Evolutionary conservation across 345 rosid genomes (phyloP).

Genomic region (Camelina neglecta): DNA sequence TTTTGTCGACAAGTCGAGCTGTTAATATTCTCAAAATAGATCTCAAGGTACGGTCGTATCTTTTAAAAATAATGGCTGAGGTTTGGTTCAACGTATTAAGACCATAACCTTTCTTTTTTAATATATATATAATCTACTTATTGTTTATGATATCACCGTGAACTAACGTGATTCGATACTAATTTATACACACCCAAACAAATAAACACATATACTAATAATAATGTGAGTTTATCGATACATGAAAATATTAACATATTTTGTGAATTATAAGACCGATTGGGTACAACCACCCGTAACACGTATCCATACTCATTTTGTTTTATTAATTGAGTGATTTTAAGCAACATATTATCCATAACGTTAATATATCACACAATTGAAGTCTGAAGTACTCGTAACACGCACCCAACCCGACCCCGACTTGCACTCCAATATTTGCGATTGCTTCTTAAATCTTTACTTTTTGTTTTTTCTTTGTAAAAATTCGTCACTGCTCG

Average conservation of each 20-base stretch:
- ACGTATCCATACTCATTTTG: constrained; percentile 9
- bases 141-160: constrained; percentile 30
- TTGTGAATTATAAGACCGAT: constrained; percentile 26
- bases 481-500: not conserved
- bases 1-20: constrained; percentile 38
- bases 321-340: not conserved
- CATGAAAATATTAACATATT: not conserved
- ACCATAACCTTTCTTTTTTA: constrained; percentile 15
- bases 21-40: constrained; percentile 38
- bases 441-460: not conserved
- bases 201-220: constrained; percentile 20
- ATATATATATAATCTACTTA: constrained; percentile 24
- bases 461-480: not conserved
- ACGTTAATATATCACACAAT: not conserved
- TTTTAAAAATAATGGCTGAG: constrained; percentile 26
- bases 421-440: not conserved
- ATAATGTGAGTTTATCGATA: constrained; percentile 25
- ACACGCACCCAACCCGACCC: constrained; percentile 1
- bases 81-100: constrained; percentile 43
- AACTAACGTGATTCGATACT: constrained; percentile 42
- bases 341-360: not conserved
- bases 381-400: constrained; percentile 2
- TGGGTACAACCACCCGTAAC: constrained; percentile 39
- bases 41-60: constrained; percentile 34
- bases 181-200: constrained; percentile 39